Percentiles rank a stretch among this genome's conserved stretches.
These are phyloP conservation scores for Aspergillus egyptiacus DNA, from an alignment of 495 filamentous ascomycete species.

Conservation along the genomic window DNA sequence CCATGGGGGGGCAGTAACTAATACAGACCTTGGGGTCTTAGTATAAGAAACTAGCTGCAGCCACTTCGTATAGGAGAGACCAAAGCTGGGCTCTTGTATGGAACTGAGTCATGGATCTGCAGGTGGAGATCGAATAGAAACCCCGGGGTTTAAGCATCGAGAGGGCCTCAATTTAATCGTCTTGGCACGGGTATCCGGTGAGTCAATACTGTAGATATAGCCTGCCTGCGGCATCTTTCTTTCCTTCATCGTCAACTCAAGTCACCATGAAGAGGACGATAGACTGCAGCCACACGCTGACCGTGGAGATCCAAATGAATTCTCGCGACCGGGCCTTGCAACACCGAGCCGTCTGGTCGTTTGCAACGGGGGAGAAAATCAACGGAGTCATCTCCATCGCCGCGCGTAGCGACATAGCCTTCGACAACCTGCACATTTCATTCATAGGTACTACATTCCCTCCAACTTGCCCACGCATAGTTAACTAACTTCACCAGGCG, in stretches of 20 bases:
- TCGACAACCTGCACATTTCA: neutral
- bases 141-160: too few species aligned
- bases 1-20: too few species aligned
- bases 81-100: too few species aligned
- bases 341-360: neutral
- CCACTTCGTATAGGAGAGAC: too few species aligned
- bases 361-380: constrained; percentile 5
- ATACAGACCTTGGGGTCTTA: too few species aligned
- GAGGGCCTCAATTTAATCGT: too few species aligned
- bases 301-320: neutral
- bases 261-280: neutral
- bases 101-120: too few species aligned
- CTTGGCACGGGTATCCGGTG: too few species aligned
- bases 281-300: constrained; percentile 1
- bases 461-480: neutral
- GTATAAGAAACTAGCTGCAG: too few species aligned
- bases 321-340: neutral
- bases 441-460: neutral
- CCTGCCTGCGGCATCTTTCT: too few species aligned
- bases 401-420: neutral
- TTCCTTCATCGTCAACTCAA: neutral
- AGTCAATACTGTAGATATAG: too few species aligned
- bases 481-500: constrained; percentile 7
- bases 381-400: neutral
- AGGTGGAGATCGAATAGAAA: too few species aligned